Conservation (phyloP, 495 filamentous ascomycete genomes). For the Parathielavia appendiculata region DNA sequence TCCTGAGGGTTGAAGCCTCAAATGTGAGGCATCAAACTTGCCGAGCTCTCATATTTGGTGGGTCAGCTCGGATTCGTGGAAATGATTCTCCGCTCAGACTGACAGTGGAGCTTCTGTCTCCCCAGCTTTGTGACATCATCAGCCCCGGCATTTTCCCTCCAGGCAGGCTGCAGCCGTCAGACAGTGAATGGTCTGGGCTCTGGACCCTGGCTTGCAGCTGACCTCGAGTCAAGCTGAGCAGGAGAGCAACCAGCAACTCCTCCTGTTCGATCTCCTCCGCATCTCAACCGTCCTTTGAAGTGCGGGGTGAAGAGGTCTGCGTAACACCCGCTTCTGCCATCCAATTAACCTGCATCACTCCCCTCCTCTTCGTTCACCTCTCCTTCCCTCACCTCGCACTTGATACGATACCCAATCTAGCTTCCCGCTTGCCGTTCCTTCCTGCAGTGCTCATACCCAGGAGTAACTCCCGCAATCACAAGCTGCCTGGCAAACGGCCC, state of each 20-base stretch:
- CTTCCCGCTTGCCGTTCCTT: conserved; percentile 8
- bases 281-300: conserved; percentile 18
- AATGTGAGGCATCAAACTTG: conserved; percentile 12
- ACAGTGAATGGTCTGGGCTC: conserved; percentile 1
- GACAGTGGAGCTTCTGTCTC: not conserved
- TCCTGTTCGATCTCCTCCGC: not conserved
- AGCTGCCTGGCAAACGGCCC: not conserved
- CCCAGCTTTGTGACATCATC: conserved; percentile 29
- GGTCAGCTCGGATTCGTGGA: conserved; percentile 6
- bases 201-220: conserved; percentile 9
- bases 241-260: conserved; percentile 15
- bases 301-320: conserved; percentile 30
- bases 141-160: conserved; percentile 20
- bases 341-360: conserved; percentile 32
- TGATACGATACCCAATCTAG: conserved; percentile 9
- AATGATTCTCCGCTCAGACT: conserved; percentile 17
- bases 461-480: conserved; percentile 6
- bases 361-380: conserved; percentile 22
- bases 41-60: not conserved
- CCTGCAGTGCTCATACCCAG: not conserved
- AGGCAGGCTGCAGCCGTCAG: not conserved
- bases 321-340: conserved; percentile 16
- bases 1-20: conserved; percentile 13
- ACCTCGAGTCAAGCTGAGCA: conserved; percentile 2
- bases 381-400: conserved; percentile 12